Base-by-base conservation (phyloP, 495 filamentous ascomycete species). In the Immersiella caudata region DNA sequence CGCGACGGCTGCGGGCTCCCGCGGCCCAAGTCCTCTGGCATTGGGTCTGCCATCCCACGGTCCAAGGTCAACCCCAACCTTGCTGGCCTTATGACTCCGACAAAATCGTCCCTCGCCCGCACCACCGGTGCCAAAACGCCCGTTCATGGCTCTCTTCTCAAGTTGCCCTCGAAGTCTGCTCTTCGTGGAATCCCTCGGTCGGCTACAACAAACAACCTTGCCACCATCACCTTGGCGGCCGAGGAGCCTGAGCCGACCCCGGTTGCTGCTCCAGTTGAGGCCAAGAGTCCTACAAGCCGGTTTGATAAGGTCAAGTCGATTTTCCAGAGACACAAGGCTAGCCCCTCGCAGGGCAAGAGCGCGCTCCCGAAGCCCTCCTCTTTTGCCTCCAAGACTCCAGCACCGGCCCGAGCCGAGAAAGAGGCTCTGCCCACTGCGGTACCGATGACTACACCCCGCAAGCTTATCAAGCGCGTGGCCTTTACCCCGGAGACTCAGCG, bases 51-150 rank as follows among this genome's bases (percentile, higher is more conserved):
- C 64, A 74, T 79, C 36, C 79, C 73, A 70, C 79, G 73, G 50
- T 72, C 80, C 66, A 73, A 82, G 79, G 68, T 86, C 76, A 75
- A 63, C 66, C 68, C 86, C 76, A 75, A 64, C 66, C 68, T 81
- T 7, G 73, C 75, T 22, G 86, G 85, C 18, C 76, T 93, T 55
- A 86, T 89, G 78, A 94, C 91, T 1, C 93, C 93, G 0, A 96
- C 92, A 35, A 91, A 90, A 71, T 82, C 92, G n/a, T 93, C 91
- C 0, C 73, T 91, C 51, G 87, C 89, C 24, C 90, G 92, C 22
- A 76, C 83, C 46, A 74, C 79, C 61, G 92, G 84, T 70, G 74
- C 84, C 58, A 94, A 90, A 78, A 78, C 76, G 6, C 77, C 81
- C 0, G 66, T 70, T 3, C 65, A 68, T 1, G 57, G 73, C 25